These are phyloP conservation scores for Phytophthora crassamura DNA, from an alignment of 352 stramenopile genomes.

Conservation along the genomic window DNA sequence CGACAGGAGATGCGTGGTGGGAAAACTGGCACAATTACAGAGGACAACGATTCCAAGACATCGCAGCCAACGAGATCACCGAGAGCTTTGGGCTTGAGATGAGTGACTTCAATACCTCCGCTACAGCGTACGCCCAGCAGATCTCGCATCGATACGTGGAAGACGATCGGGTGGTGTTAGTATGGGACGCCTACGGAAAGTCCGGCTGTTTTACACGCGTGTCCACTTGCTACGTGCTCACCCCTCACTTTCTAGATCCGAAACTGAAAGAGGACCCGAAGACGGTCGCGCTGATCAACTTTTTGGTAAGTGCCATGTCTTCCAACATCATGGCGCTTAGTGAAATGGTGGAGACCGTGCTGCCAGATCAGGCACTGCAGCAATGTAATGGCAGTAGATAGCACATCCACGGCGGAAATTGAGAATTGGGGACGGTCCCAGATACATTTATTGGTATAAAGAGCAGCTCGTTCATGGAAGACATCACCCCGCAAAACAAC, in stretches of 20 bases:
- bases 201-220: constrained; percentile 44
- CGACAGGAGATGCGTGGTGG: constrained; percentile 42
- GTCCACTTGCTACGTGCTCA: constrained; percentile 50
- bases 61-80: constrained; percentile 50
- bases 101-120: constrained; percentile 34
- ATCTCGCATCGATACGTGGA: constrained; percentile 54
- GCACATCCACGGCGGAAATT: no score
- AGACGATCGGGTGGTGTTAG: constrained; percentile 56
- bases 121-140: constrained; percentile 49
- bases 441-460: no score
- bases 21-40: constrained; percentile 20
- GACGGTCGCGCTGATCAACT: constrained; percentile 38
- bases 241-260: constrained; percentile 42
- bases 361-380: constrained; percentile 33
- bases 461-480: no score
- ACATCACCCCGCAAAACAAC: no score
- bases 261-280: constrained; percentile 24
- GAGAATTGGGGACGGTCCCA: no score
- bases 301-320: constrained; percentile 38
- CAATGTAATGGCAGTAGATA: constrained; percentile 4
- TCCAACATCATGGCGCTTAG: constrained; percentile 33
- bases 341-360: constrained; percentile 47
- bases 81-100: constrained; percentile 58
- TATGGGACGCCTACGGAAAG: constrained; percentile 48
- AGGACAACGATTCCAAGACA: constrained; percentile 3